Conservation (phyloP, 2,329 filamentous ascomycete species). For the Claviceps arundinis region DNA sequence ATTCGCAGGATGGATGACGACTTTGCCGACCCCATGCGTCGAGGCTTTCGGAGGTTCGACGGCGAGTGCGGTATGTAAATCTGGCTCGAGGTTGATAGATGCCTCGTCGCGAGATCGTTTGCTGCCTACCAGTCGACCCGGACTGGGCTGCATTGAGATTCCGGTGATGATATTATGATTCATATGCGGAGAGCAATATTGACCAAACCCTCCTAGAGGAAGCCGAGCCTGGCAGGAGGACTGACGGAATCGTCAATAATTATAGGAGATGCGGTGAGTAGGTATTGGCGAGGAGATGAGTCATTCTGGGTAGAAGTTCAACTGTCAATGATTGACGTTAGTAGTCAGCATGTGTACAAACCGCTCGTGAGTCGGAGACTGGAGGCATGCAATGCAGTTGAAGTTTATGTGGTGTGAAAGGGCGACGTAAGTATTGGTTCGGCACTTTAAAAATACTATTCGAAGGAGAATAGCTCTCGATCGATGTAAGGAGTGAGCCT, state of each 20-base stretch:
- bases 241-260: conserved; percentile 23
- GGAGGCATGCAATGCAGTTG: not conserved
- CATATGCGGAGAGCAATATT: conserved; percentile 12
- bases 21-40: conserved; percentile 60
- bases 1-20: conserved; percentile 50
- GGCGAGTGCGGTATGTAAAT: conserved; percentile 29
- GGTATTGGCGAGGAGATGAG: conserved; percentile 29
- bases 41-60: conserved; percentile 49
- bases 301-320: conserved; percentile 22
- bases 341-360: conserved; percentile 21
- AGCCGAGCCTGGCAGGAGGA: conserved; percentile 20
- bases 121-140: conserved; percentile 33
- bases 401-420: not conserved
- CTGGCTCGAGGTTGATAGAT: conserved; percentile 50
- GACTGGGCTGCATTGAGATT: conserved; percentile 15
- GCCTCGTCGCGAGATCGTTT: conserved; percentile 70
- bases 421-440: not conserved
- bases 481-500: not conserved
- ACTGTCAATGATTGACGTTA: conserved; percentile 12
- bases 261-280: conserved; percentile 29
- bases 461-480: not conserved
- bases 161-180: conserved; percentile 12
- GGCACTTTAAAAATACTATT: not conserved
- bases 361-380: conserved; percentile 7
- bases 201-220: conserved; percentile 18